Conservation (phyloP, 805 yeast species). For the Ogataea pilisensis region DNA sequence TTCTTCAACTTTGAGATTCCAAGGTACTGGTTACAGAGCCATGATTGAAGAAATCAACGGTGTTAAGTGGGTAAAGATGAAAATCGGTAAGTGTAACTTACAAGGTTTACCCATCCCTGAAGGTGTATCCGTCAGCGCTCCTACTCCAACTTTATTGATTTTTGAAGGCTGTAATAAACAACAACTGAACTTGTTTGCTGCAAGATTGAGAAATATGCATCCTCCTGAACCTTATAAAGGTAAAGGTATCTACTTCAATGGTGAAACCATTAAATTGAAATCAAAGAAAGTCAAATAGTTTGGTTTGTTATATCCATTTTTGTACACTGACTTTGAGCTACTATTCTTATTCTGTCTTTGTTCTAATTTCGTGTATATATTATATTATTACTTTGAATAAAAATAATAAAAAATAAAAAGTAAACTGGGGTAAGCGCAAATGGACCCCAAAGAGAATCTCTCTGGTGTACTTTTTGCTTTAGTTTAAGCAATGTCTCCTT, state of each 20-base stretch:
- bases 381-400: no score
- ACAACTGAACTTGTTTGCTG: slow-evolving; percentile 83
- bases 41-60: slow-evolving; percentile 57
- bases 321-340: background rate
- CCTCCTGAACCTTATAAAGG: slow-evolving; percentile 99
- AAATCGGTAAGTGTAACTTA: slow-evolving; percentile 83
- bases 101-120: slow-evolving; percentile 76
- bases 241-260: slow-evolving; percentile 90
- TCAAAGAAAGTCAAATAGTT: slow-evolving; percentile 85
- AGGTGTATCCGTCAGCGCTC: slow-evolving; percentile 68
- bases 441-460: no score
- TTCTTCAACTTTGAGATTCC: slow-evolving; percentile 76
- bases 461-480: no score
- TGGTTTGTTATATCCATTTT: background rate
- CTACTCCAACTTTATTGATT: slow-evolving; percentile 80
- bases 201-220: slow-evolving; percentile 75
- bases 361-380: no score
- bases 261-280: slow-evolving; percentile 86
- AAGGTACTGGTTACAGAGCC: slow-evolving; percentile 97
- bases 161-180: slow-evolving; percentile 88
- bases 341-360: no score
- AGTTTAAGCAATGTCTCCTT: no score
- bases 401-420: no score
- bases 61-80: slow-evolving; percentile 59
- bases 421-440: no score